Base-by-base conservation (phyloP, 352 stramenopile genomes). In the Phytophthora pinifolia region DNA sequence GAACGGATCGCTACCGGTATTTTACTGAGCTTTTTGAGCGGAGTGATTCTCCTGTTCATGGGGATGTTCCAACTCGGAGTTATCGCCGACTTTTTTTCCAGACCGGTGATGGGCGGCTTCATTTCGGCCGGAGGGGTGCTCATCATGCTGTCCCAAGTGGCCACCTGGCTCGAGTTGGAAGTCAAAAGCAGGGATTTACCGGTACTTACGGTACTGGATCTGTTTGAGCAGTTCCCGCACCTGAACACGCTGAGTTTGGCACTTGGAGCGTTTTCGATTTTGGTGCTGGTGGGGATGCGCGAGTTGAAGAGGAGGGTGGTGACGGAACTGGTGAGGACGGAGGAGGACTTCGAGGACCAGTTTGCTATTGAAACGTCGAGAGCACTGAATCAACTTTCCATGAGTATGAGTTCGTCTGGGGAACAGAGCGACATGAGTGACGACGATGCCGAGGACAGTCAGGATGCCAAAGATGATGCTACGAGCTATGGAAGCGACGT, bases 21-120 rank as follows among this genome's bases (percentile, higher is more conserved):
- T 33, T 27, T 91, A n/a, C 39, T 91, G 48, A 82, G 72, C n/a
- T 91, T 91, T 48, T 65, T 88, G 39, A 74, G 72, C 13, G 81
- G 81, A 0, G 20, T 74, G 0, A 58, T 91, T 32, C 79, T 89
- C 56, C 46, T 91, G 3, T 56, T 79, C 42, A 73, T 76, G 34
- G 81, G 78, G 1, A 35, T 88, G 31, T 65, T 87, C 10, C 62
- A 77, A 25, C 72, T 88, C n/a, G 81, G 81, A 0, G 68, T 81
- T 1, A 60, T 88, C 30, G 76, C 82, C 4, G 79, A 75, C 45
- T 91, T 87, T 53, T 91, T 91, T 60, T 91, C 81, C 1, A 59
- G 76, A 14, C 82, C 81, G 1, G 76, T 83, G 6, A 91, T 91
- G 81, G 70, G 83, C 33, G 81, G 72, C 3, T 91, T 86, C 56